Evolutionary conservation across 345 rosid species (phyloP), one percentile per base, ranked within the genome.

Genomic region (Hevea brasiliensis): DNA sequence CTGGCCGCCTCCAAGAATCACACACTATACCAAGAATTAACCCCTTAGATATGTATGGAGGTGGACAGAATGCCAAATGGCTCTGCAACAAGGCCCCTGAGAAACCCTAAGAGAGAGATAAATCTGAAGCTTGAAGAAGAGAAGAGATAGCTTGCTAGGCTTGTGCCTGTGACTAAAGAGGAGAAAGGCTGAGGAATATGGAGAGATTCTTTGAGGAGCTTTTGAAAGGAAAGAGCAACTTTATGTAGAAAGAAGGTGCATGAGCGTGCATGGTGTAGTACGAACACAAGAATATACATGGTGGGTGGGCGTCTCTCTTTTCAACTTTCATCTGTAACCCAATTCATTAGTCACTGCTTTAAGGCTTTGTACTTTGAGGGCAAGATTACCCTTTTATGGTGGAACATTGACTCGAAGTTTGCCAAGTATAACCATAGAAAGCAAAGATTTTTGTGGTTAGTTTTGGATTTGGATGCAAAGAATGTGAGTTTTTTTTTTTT

Each of bases 21-120:
- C 24, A 35, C 7, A 15, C 37, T n/a, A 40, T 35, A 7, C 54
- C 11, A 5, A 21, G 21, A 54, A 11, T 1, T 11, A 11, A 11
- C 4, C 4, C 37, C 7, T 50, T n/a, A n/a, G n/a, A 32, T 20
- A 0, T 11, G 0, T 15, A 42, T 48, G 87, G 87, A 84, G 89
- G 85, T 80, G 84, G 87, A 86, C 89, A 86, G 89, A 84, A 84
- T 86, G 89, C 89, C 87, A 86, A 86, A 68, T 69, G 72, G 72
- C 85, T 84, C 80, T 81, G 83, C 84, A 86, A 81, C 57, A 71
- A 72, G 15, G 71, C 73, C 83, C 79, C 76, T 76, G 80, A 78
- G 67, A 86, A 77, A 80, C 81, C 72, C 73, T 66, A 11, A 59
- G 42, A 74, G 42, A 73, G 63, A 66, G 17, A 75, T 12, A 23